Evolutionary conservation across 2,329 filamentous ascomycete genomes (phyloP), one percentile per base, ranked within the genome.

Genomic region (Leptosphaerulina australis): DNA sequence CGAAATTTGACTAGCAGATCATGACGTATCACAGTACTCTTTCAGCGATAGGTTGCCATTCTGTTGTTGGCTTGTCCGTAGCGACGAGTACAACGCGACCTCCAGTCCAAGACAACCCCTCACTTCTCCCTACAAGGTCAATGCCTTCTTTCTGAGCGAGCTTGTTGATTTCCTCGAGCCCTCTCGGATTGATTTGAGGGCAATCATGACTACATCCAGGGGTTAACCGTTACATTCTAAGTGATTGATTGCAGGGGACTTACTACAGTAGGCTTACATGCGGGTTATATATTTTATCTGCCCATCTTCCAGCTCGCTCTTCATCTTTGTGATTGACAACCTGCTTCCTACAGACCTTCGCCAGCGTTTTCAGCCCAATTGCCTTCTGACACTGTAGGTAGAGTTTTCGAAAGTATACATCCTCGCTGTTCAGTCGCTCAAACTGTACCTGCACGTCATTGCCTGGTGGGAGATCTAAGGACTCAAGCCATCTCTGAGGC

Each of bases 231-330:
- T 22, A 29, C 26, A 1, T 14, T 2, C 21, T 12, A 21, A 30
- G 22, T 22, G 15, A 31, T 6, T 5, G 22, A 36, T 17, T 17
- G 12, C 12, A 21, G 8, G 25, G 36, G 50, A 71, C 73, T 60
- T 60, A 76, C 73, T 76, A 76, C 46, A 77, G 55, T 44, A 77
- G 53, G 52, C 72, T 75, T 35, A 72, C 54, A 66, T 77, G 75
- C 28, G 75, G 74, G 41, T 50, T 55, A 49, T 71, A 77, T 25
- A 44, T 40, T 22, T 67, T 54, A 6, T 67, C 56, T 4, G 58
- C 63, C 74, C 74, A 76, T 7, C 40, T 47, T 22, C 55, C 46
- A 1, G 64, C 67, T 22, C 54, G 59, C 1, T 36, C 53, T n/a
- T 60, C 53, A 5, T 68, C 63, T 8, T 50, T 58, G 14, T 50